Evolutionary conservation across 192 early-diverging fungal species (phyloP).

Genomic region (Obelidium mucronatum): DNA sequence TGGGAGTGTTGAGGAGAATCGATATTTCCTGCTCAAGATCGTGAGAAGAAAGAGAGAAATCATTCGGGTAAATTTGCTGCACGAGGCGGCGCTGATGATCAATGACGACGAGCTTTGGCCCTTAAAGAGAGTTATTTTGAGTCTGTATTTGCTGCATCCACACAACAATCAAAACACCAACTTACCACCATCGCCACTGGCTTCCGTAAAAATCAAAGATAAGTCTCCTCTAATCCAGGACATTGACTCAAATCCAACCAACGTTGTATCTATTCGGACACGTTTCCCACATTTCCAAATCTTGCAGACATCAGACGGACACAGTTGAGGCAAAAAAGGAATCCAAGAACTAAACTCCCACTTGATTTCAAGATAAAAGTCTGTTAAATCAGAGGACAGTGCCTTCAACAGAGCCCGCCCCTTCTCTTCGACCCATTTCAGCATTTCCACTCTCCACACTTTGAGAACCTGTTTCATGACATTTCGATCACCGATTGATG

Average conservation of each 20-base stretch:
- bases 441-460: constrained; percentile 41
- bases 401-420: constrained; percentile 42
- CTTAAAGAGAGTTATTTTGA: too few species aligned
- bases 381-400: background rate
- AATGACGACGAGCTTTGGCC: constrained; percentile 45
- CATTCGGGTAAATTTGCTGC: constrained; percentile 55
- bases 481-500: constrained; percentile 52
- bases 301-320: constrained; percentile 48
- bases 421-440: constrained; percentile 40
- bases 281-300: constrained; percentile 51
- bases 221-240: constrained; percentile 60
- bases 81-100: constrained; percentile 55
- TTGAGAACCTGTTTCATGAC: constrained; percentile 40
- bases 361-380: constrained; percentile 57
- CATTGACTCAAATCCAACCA: constrained; percentile 62
- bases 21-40: constrained; percentile 56
- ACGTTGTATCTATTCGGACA: constrained; percentile 59
- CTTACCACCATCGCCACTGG: too few species aligned
- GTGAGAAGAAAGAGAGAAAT: constrained; percentile 45
- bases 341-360: constrained; percentile 55
- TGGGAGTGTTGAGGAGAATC: constrained; percentile 44
- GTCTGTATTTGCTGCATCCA: too few species aligned
- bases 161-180: background rate
- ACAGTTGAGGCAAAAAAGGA: constrained; percentile 54
- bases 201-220: constrained; percentile 54